Evolutionary conservation across 2,329 filamentous ascomycete genomes (phyloP).

Genomic region (Magnaporthiopsis incrustans): DNA sequence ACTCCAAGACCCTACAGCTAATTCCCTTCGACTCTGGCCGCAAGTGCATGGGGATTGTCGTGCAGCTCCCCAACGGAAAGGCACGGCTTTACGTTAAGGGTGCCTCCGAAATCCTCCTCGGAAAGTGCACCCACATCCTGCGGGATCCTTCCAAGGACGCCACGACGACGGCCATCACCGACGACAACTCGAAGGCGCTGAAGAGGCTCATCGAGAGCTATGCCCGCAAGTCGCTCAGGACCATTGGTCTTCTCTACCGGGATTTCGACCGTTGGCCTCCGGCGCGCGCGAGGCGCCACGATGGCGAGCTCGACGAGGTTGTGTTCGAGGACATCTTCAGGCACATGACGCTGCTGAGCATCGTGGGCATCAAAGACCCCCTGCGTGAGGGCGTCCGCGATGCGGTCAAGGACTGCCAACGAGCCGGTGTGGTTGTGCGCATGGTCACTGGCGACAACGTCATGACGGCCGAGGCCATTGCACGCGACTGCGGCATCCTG

Average conservation of each 20-base stretch:
- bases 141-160: constrained; percentile 38
- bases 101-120: constrained; percentile 56
- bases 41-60: constrained; percentile 62
- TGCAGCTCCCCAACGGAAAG: constrained; percentile 40
- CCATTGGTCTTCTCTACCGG: constrained; percentile 75
- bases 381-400: constrained; percentile 67
- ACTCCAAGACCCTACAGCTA: constrained; percentile 50
- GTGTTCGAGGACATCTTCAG: constrained; percentile 56
- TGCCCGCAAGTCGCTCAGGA: constrained; percentile 71
- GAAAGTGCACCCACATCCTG: constrained; percentile 44
- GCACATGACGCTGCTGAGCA: constrained; percentile 57
- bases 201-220: constrained; percentile 67
- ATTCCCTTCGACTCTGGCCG: constrained; percentile 69
- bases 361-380: constrained; percentile 78
- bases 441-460: constrained; percentile 86
- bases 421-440: constrained; percentile 69
- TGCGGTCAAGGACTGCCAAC: constrained; percentile 64
- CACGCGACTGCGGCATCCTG: constrained; percentile 71
- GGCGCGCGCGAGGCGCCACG: constrained; percentile 37
- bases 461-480: constrained; percentile 70
- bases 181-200: constrained; percentile 48
- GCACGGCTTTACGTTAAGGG: constrained; percentile 55
- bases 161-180: constrained; percentile 34
- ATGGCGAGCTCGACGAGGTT: constrained; percentile 35
- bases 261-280: constrained; percentile 86